Evolutionary conservation across 805 yeast species (phyloP), one percentile per base, ranked within the genome.

Genomic region (Priceomyces melissophilus): DNA sequence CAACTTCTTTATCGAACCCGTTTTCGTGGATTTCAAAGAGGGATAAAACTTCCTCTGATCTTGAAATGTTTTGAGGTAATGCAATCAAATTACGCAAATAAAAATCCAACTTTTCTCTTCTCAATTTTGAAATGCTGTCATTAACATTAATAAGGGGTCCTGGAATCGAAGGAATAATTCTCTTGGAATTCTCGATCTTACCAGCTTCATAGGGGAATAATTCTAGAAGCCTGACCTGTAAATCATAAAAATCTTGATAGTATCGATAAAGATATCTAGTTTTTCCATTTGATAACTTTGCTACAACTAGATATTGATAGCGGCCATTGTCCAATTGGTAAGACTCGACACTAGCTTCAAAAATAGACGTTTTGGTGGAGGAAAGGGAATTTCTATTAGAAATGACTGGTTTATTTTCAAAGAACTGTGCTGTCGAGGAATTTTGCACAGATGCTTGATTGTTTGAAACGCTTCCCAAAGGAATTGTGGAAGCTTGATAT

Each of bases 231-330:
- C 75, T 79, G 39, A 89, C 89, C 60, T 93, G 99, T 58, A 90
- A 78, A 59, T 93, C 96, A 61, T 90, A 93, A 58, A 93, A 93
- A 65, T 93, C 99, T 60, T 91, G 96, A 64, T 93, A 93, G 64
- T 77, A 90, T 44, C 99, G 75, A 61, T 93, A 88, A 47, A 93
- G 68, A 44, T 80, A 78, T 43, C 96, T 73, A 14, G 64, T 60
- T 39, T 73, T 72, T n/a, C 91, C 93, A 57, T 82, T 79, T 12
- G 82, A 73, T 48, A 87, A 63, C 42, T 76, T 72, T 17, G 85
- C 87, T 27, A 75, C 69, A 3, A 91, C 77, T 42, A 87, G 75
- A 64, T 85, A 91, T 87, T 96, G 91, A 63, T 87, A 91, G 46
- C 95, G 77, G 12, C 91, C 96, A 44, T 84, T 86, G 43, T 87